phyloP scores from a whole-genome alignment of 257 asterid species.

The Solanum appendiculatum region DNA sequence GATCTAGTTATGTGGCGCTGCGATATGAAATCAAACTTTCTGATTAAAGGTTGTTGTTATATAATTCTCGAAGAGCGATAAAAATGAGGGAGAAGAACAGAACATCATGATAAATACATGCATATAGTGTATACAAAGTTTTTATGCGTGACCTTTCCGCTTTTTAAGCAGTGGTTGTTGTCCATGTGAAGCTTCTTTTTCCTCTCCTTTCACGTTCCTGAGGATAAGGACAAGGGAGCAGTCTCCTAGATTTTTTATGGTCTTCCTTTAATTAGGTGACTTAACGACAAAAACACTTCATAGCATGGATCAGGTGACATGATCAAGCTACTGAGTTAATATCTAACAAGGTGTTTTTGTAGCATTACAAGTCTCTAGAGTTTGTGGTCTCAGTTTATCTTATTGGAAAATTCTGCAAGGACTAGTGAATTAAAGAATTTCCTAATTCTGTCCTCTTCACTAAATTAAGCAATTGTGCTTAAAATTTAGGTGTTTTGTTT shows the following conservation, averaged over 20 bases:
- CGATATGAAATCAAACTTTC: not conserved
- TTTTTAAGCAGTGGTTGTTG: not conserved
- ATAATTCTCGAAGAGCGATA: not conserved
- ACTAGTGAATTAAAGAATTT: not conserved
- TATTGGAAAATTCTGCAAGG: not conserved
- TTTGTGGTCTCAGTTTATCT: not conserved
- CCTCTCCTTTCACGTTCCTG: not conserved
- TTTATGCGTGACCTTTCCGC: not conserved
- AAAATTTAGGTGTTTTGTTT: not conserved
- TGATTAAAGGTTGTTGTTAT: not conserved
- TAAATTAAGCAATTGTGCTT: not conserved
- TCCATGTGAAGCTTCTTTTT: not conserved
- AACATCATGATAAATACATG: not conserved
- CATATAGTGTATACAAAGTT: not conserved
- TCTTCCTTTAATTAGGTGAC: not conserved
- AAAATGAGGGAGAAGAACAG: not conserved
- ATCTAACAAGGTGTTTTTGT: not conserved
- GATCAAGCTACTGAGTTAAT: not conserved
- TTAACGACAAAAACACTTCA: not conserved
- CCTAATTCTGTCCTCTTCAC: not conserved
- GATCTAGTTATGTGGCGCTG: not conserved
- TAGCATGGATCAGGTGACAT: not conserved
- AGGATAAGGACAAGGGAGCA: not conserved
- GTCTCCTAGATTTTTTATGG: not conserved
- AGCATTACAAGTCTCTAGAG: not conserved